phyloP scores from a whole-genome alignment of 2,329 filamentous ascomycete genomes.

The Penicillium concentricum region DNA sequence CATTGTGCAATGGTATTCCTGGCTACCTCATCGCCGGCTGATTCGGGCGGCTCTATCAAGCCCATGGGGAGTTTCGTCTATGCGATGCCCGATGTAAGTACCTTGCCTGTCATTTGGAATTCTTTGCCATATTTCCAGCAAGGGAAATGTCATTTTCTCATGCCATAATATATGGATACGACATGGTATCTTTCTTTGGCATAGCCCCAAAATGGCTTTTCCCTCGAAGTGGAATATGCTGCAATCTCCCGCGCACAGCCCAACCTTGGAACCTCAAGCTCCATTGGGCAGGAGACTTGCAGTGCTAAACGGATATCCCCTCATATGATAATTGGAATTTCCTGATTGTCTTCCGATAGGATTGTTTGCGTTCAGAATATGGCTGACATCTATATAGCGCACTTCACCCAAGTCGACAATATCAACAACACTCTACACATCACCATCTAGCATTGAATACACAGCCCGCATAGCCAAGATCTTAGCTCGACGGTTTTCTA shows the following conservation, averaged over 20 bases:
- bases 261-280: not conserved
- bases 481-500: constrained; percentile 67
- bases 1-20: constrained; percentile 58
- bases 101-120: not conserved
- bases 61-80: constrained; percentile 89
- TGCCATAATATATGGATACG: not conserved
- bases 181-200: not conserved
- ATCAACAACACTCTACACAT: constrained; percentile 72
- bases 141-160: not conserved
- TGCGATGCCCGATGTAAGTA: constrained; percentile 78
- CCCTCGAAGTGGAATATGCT: not conserved
- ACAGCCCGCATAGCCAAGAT: constrained; percentile 81
- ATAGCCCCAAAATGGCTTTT: not conserved
- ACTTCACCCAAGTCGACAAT: constrained; percentile 55
- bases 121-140: not conserved
- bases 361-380: not conserved
- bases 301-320: not conserved
- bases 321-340: not conserved
- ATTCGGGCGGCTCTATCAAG: constrained; percentile 40
- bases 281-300: not conserved
- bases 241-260: not conserved
- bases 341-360: not conserved
- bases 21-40: constrained; percentile 52
- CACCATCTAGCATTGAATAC: constrained; percentile 78
- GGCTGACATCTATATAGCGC: constrained; percentile 31